These are phyloP conservation scores for Fusarium nanum DNA, from an alignment of 2,329 filamentous ascomycete genomes.

Conservation along the genomic window DNA sequence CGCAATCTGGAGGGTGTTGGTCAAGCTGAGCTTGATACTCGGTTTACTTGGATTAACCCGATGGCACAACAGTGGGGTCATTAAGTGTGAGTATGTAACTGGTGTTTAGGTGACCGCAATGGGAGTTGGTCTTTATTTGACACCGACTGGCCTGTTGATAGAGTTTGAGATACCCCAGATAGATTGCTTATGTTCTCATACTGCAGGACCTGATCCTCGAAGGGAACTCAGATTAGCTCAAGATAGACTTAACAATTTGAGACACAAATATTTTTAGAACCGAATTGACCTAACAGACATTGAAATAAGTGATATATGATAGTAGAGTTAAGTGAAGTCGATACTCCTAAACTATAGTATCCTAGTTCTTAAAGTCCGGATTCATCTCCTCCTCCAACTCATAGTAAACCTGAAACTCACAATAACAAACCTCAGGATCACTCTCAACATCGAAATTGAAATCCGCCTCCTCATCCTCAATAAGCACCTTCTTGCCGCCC, in stretches of 20 bases:
- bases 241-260: neutral
- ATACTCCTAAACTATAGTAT: too few relatives aligned
- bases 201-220: too few relatives aligned
- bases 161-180: neutral
- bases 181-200: neutral
- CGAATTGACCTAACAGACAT: neutral
- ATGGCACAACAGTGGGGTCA: neutral
- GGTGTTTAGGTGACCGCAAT: too few relatives aligned
- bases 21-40: slow-evolving; percentile 18
- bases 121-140: neutral
- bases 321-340: too few relatives aligned
- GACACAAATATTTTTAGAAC: neutral
- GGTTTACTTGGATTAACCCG: slow-evolving; percentile 1
- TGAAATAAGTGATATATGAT: neutral
- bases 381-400: slow-evolving; percentile 44
- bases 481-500: slow-evolving; percentile 52
- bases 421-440: slow-evolving; percentile 44
- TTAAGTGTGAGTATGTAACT: too few relatives aligned
- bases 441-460: slow-evolving; percentile 50
- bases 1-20: slow-evolving; percentile 44
- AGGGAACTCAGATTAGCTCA: too few relatives aligned
- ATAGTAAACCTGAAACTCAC: slow-evolving; percentile 46
- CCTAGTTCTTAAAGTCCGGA: slow-evolving; percentile 41
- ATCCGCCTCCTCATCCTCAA: slow-evolving; percentile 56
- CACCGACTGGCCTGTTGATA: neutral